Base-by-base conservation (phyloP, 2,329 filamentous ascomycete genomes). In the Penicillium sclerotigenum region DNA sequence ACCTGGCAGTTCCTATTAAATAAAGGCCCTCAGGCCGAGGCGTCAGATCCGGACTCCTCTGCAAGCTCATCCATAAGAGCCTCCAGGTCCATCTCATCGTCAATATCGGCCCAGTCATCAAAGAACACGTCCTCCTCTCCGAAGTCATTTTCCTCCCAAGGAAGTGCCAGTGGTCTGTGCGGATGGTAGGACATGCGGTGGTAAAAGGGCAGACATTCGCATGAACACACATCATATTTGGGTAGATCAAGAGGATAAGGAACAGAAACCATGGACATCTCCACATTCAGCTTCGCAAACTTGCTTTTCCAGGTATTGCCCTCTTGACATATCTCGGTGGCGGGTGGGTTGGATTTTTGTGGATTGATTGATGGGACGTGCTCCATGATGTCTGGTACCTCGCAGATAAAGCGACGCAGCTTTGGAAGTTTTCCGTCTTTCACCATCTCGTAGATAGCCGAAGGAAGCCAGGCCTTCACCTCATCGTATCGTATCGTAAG, bases 401-500 rank as follows among this genome's bases (percentile, higher is more conserved):
- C 43, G 22, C 34, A 50, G 13, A 41, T 56, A 22, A 58, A 47
- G 33, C 22, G 34, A 33, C 40, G 28, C 20, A 58, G 41, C 5
- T 58, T 52, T 18, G 52, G 41, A 3, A 58, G 52, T 16, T 18
- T 29, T 29, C 8, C 24, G 4, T 24, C 18, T n/a, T 51, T 29
- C 18, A 48, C 40, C 14, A 42, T 26, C 16, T 52, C 38, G n/a
- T 42, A 28, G 4, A 56, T 40, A n/a, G 5, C 13, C 5, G 37
- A 38, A 16, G 37, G 34, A 28, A 36, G 28, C 41, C 48, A 47
- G 16, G 29, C 11, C 18, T 40, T 45, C 18, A 33, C 29, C 28
- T 50, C 52, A 20, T 58, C 47, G 6, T 52, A 47, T 11, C 52
- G 41, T 24, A 58, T 37, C 9, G 56, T 58, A 6, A 58, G 47